These are phyloP conservation scores for Omphalotus guepiniiformis DNA, from an alignment of 768 basidiomycete genomes.

Conservation along the genomic window DNA sequence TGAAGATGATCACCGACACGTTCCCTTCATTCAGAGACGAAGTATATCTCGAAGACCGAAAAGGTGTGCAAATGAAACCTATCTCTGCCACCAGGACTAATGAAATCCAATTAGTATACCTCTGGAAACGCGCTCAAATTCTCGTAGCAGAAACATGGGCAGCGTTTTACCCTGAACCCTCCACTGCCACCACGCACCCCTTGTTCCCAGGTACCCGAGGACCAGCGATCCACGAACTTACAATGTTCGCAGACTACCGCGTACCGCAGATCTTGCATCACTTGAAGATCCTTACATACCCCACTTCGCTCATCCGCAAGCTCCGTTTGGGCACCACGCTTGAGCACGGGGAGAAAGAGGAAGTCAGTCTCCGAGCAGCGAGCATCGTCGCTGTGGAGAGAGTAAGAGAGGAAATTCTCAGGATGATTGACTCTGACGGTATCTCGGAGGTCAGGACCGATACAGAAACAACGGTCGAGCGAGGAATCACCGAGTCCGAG, in stretches of 20 bases:
- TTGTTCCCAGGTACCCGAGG: constrained; percentile 60
- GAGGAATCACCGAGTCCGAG: constrained; percentile 20
- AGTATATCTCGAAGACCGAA: constrained; percentile 47
- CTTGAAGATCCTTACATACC: constrained; percentile 70
- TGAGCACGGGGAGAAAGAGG: constrained; percentile 56
- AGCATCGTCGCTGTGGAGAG: constrained; percentile 79
- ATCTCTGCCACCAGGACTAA: neutral
- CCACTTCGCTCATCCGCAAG: constrained; percentile 48
- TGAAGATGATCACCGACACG: constrained; percentile 59
- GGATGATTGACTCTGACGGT: constrained; percentile 28
- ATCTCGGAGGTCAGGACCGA: neutral
- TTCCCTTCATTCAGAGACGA: constrained; percentile 82
- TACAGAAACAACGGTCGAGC: neutral
- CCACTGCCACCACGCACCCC: constrained; percentile 48
- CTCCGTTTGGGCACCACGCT: constrained; percentile 45
- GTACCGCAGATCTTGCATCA: constrained; percentile 91
- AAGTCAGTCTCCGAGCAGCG: constrained; percentile 74
- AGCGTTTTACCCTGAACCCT: constrained; percentile 71
- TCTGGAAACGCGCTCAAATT: constrained; percentile 93
- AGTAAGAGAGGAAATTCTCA: constrained; percentile 55
- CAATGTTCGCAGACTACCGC: constrained; percentile 94
- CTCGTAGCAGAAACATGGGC: constrained; percentile 91
- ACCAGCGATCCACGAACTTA: constrained; percentile 63
- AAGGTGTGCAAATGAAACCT: constrained; percentile 36
- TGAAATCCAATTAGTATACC: constrained; percentile 44